Conservation (phyloP, 2,329 filamentous ascomycete species). For the Beauveria asiatica region DNA sequence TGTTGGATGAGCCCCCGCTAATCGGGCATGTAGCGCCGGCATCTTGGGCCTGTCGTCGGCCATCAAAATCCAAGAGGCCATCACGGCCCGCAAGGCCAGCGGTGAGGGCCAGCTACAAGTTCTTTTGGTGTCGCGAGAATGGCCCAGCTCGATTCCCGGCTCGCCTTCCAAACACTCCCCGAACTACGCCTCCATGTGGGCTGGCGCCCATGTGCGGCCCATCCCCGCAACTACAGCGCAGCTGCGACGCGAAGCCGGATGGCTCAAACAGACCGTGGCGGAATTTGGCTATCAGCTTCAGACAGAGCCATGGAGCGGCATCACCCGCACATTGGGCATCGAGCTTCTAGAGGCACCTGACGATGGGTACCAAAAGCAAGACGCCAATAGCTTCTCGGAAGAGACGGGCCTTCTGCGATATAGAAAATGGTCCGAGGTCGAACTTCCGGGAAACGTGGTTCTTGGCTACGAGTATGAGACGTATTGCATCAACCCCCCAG, state of each 20-base stretch:
- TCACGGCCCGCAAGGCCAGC: slow-evolving; percentile 7
- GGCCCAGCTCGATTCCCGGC: slow-evolving; percentile 26
- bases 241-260: slow-evolving; percentile 23
- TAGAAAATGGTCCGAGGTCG: slow-evolving; percentile 20
- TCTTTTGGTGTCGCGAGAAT: slow-evolving; percentile 25
- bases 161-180: slow-evolving; percentile 21
- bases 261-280: slow-evolving; percentile 21
- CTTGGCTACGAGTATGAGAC: slow-evolving; percentile 44
- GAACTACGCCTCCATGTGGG: slow-evolving; percentile 50
- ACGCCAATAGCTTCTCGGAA: slow-evolving; percentile 17
- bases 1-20: background rate
- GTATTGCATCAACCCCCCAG: slow-evolving; percentile 46
- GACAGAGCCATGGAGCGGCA: slow-evolving; percentile 28
- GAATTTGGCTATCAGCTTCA: slow-evolving; percentile 18
- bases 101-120: slow-evolving; percentile 11
- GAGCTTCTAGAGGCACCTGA: slow-evolving; percentile 43
- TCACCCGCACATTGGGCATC: slow-evolving; percentile 40
- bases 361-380: slow-evolving; percentile 27
- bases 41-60: slow-evolving; percentile 44
- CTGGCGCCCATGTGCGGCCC: slow-evolving; percentile 46
- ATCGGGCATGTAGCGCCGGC: slow-evolving; percentile 34
- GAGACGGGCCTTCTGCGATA: slow-evolving; percentile 23
- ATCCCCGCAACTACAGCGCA: slow-evolving; percentile 31
- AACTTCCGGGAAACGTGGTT: slow-evolving; percentile 34
- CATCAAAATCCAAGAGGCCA: slow-evolving; percentile 31